These are phyloP conservation scores for Brassica nigra DNA, from an alignment of 345 rosid species.

Conservation along the genomic window DNA sequence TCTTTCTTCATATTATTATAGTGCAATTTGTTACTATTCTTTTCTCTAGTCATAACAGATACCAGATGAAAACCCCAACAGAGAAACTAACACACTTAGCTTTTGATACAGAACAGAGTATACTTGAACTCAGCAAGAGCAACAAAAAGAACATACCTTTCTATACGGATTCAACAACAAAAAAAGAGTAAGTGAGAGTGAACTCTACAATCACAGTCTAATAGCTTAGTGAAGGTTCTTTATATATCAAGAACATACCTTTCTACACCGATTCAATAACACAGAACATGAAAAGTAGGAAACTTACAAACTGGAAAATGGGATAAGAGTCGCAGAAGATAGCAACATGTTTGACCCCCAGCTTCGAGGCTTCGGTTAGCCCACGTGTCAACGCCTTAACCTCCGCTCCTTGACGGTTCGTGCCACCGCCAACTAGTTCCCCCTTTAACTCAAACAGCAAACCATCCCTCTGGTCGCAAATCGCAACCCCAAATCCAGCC, in stretches of 20 bases:
- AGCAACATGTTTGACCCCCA: constrained; percentile 27
- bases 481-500: constrained; percentile 56
- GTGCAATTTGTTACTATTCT: neutral
- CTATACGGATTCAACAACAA: neutral
- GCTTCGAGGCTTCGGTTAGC: constrained; percentile 14
- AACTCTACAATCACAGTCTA: no score
- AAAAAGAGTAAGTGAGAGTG: neutral
- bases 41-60: neutral
- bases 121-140: neutral
- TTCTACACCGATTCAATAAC: constrained; percentile 3
- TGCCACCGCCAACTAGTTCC: constrained; percentile 14
- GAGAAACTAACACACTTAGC: neutral
- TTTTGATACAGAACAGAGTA: neutral
- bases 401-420: constrained; percentile 33
- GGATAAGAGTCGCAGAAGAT: constrained; percentile 21
- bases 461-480: constrained; percentile 48
- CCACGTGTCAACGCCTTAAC: constrained; percentile 34
- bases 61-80: neutral
- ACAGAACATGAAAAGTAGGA: neutral
- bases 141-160: neutral
- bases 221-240: no score
- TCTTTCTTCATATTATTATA: neutral
- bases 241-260: neutral
- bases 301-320: constrained; percentile 36
- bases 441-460: constrained; percentile 49